Evolutionary conservation across 108 stramenopile species (phyloP).

Genomic region (Seminavis robusta): DNA sequence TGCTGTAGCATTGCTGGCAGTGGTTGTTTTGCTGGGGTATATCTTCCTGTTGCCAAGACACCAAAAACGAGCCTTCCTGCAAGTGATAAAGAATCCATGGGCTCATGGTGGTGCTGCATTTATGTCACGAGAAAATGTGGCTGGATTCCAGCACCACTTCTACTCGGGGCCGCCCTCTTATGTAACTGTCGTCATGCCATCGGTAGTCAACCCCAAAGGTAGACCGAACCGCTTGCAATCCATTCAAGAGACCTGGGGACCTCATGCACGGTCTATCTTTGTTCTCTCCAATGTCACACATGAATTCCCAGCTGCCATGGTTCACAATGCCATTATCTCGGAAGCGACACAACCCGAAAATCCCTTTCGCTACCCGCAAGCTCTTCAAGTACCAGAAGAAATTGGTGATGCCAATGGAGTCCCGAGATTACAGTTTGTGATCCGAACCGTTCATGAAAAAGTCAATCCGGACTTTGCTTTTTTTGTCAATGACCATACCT

Average conservation of each 20-base stretch:
- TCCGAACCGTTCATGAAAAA: slow-evolving; percentile 47
- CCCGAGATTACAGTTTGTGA: slow-evolving; percentile 66
- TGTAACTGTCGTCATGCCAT: slow-evolving; percentile 74
- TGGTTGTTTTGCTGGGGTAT: slow-evolving; percentile 36
- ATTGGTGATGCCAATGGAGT: slow-evolving; percentile 70
- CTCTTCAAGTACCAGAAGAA: slow-evolving; percentile 48
- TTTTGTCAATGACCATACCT: slow-evolving; percentile 91
- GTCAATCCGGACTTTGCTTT: slow-evolving; percentile 86
- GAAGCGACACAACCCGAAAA: slow-evolving; percentile 30
- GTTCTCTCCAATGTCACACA: slow-evolving; percentile 56
- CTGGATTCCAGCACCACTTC: slow-evolving; percentile 54
- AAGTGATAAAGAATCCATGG: slow-evolving; percentile 37
- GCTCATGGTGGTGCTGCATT: slow-evolving; percentile 24
- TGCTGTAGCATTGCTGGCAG: slow-evolving; percentile 30
- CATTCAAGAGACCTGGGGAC: slow-evolving; percentile 85
- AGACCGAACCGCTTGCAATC: slow-evolving; percentile 49
- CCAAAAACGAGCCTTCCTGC: slow-evolving; percentile 44
- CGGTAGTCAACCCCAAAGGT: slow-evolving; percentile 77
- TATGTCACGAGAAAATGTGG: slow-evolving; percentile 13
- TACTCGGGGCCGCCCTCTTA: slow-evolving; percentile 42
- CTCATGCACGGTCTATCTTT: slow-evolving; percentile 59
- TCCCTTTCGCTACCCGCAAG: slow-evolving; percentile 59
- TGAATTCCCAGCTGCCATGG: slow-evolving; percentile 68
- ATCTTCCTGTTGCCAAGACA: slow-evolving; percentile 35
- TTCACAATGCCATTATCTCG: slow-evolving; percentile 33